Percentiles rank a stretch among this genome's conserved stretches.
Evolutionary conservation across 306 rosid genomes (phyloP).

Genomic region (Quercus parvula): DNA sequence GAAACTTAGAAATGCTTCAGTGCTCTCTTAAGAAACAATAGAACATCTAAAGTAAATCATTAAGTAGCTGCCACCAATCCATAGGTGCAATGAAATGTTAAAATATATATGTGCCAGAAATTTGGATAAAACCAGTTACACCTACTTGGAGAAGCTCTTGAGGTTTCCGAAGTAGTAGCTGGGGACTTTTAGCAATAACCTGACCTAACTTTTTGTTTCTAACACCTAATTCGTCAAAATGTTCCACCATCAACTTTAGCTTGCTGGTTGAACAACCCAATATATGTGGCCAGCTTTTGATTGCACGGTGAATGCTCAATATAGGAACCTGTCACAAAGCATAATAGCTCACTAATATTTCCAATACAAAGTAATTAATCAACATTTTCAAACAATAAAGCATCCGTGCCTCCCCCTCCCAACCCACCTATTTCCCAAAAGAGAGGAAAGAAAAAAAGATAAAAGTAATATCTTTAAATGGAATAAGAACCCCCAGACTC

Average conservation of each 20-base stretch:
- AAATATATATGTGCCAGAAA: neutral
- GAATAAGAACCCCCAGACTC: neutral
- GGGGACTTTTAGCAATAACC: slow-evolving; percentile 78
- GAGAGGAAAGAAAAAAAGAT: neutral
- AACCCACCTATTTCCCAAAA: neutral
- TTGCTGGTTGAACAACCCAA: slow-evolving; percentile 79
- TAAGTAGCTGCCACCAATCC: neutral
- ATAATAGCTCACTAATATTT: slow-evolving; percentile 11
- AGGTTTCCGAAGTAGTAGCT: slow-evolving; percentile 59
- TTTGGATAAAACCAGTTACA: slow-evolving; percentile 15
- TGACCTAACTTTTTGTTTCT: slow-evolving; percentile 54
- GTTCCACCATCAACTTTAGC: slow-evolving; percentile 58
- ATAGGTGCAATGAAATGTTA: neutral
- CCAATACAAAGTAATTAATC: neutral
- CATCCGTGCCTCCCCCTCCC: neutral
- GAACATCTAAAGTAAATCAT: neutral
- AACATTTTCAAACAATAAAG: slow-evolving; percentile 17
- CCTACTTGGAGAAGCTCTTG: slow-evolving; percentile 67
- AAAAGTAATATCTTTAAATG: neutral
- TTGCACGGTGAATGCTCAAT: slow-evolving; percentile 43
- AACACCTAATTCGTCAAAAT: slow-evolving; percentile 61
- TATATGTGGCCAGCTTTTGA: slow-evolving; percentile 79
- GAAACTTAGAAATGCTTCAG: neutral
- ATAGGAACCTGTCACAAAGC: slow-evolving; percentile 58
- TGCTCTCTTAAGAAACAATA: neutral